Evolutionary conservation across 352 stramenopile species (phyloP).

Genomic region (Phytophthora sojae): DNA sequence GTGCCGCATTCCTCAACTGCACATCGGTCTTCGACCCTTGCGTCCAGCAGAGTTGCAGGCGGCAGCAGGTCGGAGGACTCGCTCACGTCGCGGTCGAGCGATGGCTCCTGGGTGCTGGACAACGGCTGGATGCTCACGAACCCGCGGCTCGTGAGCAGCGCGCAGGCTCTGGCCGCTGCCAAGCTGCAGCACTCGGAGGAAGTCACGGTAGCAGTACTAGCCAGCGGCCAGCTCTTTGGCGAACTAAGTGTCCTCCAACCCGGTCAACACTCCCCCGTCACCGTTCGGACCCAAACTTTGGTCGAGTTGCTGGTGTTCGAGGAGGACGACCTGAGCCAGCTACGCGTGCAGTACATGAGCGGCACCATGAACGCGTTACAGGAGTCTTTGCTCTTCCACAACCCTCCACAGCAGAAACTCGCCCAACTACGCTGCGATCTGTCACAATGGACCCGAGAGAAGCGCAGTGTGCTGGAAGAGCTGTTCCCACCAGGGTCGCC

Average conservation of each 20-base stretch:
- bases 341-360: slow-evolving; percentile 76
- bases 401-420: slow-evolving; percentile 80
- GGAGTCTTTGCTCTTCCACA: slow-evolving; percentile 82
- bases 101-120: slow-evolving; percentile 81
- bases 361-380: slow-evolving; percentile 82
- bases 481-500: slow-evolving; percentile 39
- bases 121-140: slow-evolving; percentile 88
- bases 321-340: slow-evolving; percentile 55
- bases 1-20: slow-evolving; percentile 23
- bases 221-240: slow-evolving; percentile 76
- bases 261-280: slow-evolving; percentile 67
- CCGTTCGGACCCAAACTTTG: slow-evolving; percentile 66
- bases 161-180: slow-evolving; percentile 30
- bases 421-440: slow-evolving; percentile 65
- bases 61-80: slow-evolving; percentile 34
- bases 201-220: slow-evolving; percentile 65
- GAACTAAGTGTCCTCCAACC: slow-evolving; percentile 77
- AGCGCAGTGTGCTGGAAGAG: slow-evolving; percentile 58
- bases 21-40: slow-evolving; percentile 1
- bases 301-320: slow-evolving; percentile 72
- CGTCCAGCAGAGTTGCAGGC: not conserved
- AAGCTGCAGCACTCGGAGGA: slow-evolving; percentile 43
- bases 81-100: slow-evolving; percentile 44
- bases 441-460: slow-evolving; percentile 57
- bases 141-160: slow-evolving; percentile 65